A percentile compares a stretch with the other conserved stretches of the same genome.
phyloP scores from a whole-genome alignment of 2,329 filamentous ascomycete genomes.

The Akanthomyces lecanii region DNA sequence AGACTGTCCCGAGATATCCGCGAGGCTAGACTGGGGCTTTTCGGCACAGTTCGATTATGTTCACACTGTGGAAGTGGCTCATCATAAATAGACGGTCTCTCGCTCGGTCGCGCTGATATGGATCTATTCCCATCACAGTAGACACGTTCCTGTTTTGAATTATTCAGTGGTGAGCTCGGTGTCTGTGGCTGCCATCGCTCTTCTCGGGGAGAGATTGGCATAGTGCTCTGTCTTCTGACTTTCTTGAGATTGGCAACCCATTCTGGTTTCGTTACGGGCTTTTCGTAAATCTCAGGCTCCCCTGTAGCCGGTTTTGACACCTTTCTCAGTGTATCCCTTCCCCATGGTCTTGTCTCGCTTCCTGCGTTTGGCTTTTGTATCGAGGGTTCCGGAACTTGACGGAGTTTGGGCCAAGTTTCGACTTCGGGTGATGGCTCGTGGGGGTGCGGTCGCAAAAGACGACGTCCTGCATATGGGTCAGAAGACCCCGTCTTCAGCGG shows the following conservation, averaged over 20 bases:
- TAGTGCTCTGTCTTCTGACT: neutral
- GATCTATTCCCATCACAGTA: slow-evolving; percentile 17
- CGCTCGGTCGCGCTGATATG: slow-evolving; percentile 8
- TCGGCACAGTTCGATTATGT: neutral
- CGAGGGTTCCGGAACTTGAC: slow-evolving; percentile 4
- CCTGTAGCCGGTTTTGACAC: slow-evolving; percentile 9
- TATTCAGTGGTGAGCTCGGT: neutral
- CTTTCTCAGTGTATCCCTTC: slow-evolving; percentile 1
- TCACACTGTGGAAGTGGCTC: neutral
- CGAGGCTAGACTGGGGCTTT: slow-evolving; percentile 1
- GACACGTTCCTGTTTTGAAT: neutral
- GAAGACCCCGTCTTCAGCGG: neutral
- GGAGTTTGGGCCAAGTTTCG: slow-evolving; percentile 13
- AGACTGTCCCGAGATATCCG: slow-evolving; percentile 1
- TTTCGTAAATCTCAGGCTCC: neutral
- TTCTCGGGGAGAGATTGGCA: neutral
- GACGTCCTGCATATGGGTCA: slow-evolving; percentile 10
- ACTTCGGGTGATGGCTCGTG: slow-evolving; percentile 12
- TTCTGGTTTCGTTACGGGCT: slow-evolving; percentile 7
- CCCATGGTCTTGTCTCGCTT: slow-evolving; percentile 9
- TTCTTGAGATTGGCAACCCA: slow-evolving; percentile 10
- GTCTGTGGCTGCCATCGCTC: neutral
- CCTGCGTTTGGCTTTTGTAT: neutral
- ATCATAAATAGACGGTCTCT: slow-evolving; percentile 9
- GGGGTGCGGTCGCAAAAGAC: slow-evolving; percentile 14